A percentile compares a stretch with the other conserved stretches of the same genome.
Conservation (phyloP, 495 filamentous ascomycete genomes). For the Evansstolkia leycettana region DNA sequence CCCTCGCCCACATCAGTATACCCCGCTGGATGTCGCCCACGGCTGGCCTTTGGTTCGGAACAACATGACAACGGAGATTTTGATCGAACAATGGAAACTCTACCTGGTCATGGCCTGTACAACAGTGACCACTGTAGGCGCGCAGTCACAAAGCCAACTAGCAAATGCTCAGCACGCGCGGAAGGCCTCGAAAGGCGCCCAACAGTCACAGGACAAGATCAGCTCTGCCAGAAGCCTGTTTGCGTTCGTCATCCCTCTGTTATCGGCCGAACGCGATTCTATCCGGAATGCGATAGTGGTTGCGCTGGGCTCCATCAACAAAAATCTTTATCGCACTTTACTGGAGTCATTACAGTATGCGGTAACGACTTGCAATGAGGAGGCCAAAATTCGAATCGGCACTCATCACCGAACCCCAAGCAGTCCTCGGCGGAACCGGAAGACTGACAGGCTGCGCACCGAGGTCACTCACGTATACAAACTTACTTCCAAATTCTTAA, state of each 20-base stretch:
- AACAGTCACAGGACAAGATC: constrained; percentile 63
- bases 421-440: constrained; percentile 60
- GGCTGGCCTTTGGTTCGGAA: constrained; percentile 38
- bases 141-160: constrained; percentile 42
- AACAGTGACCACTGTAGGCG: constrained; percentile 77
- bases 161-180: constrained; percentile 67
- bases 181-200: constrained; percentile 66
- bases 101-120: constrained; percentile 96
- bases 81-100: constrained; percentile 98
- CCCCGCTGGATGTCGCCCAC: constrained; percentile 39
- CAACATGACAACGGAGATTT: constrained; percentile 69
- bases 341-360: constrained; percentile 82
- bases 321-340: constrained; percentile 86
- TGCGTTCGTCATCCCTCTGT: constrained; percentile 75
- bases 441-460: constrained; percentile 75
- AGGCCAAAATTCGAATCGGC: constrained; percentile 72
- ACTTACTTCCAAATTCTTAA: constrained; percentile 82
- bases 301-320: constrained; percentile 87
- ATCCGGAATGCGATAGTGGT: constrained; percentile 86
- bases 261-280: constrained; percentile 60
- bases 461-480: constrained; percentile 95
- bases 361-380: constrained; percentile 69
- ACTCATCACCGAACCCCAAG: constrained; percentile 65
- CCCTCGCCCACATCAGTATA: constrained; percentile 46
- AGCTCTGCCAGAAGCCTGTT: constrained; percentile 81